Conservation (phyloP, 2,329 filamentous ascomycete genomes). For the Ophiosphaerella korrae region DNA sequence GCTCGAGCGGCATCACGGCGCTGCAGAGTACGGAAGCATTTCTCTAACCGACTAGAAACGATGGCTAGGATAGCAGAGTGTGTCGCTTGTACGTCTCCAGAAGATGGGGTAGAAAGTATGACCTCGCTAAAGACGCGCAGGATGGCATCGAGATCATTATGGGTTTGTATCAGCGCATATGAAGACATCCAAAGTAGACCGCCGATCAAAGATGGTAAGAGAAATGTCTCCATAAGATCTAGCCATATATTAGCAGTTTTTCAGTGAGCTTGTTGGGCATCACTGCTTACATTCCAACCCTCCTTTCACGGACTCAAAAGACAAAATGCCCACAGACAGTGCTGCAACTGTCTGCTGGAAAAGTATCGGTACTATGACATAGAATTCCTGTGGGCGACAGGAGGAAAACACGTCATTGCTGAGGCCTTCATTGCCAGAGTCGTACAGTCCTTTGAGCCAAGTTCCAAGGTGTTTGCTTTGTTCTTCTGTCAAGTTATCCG, state of each 20-base stretch:
- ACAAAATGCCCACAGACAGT: slow-evolving; percentile 67
- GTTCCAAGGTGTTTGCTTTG: slow-evolving; percentile 68
- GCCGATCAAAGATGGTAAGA: slow-evolving; percentile 77
- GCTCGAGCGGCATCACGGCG: slow-evolving; percentile 69
- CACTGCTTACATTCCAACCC: slow-evolving; percentile 72
- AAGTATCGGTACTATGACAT: slow-evolving; percentile 75
- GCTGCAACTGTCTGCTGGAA: slow-evolving; percentile 78
- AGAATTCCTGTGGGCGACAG: slow-evolving; percentile 82
- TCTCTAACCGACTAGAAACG: slow-evolving; percentile 70
- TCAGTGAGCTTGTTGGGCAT: neutral
- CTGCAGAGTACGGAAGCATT: slow-evolving; percentile 69
- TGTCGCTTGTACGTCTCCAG: slow-evolving; percentile 73
- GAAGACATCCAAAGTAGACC: slow-evolving; percentile 74
- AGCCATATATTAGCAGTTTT: slow-evolving; percentile 4
- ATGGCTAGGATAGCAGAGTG: slow-evolving; percentile 73
- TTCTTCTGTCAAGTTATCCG: slow-evolving; percentile 69
- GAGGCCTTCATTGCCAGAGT: slow-evolving; percentile 68
- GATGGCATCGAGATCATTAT: slow-evolving; percentile 68
- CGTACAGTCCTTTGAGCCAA: slow-evolving; percentile 80
- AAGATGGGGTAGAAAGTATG: slow-evolving; percentile 71
- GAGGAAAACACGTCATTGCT: slow-evolving; percentile 82
- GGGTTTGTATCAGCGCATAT: slow-evolving; percentile 69
- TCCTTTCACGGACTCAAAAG: slow-evolving; percentile 72
- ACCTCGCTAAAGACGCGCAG: slow-evolving; percentile 75
- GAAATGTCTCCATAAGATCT: slow-evolving; percentile 79